A percentile compares a stretch with the other conserved stretches of the same genome.
These are phyloP conservation scores for Dictyostelium capitatum DNA, from an alignment of 78 protist species.

Conservation along the genomic window DNA sequence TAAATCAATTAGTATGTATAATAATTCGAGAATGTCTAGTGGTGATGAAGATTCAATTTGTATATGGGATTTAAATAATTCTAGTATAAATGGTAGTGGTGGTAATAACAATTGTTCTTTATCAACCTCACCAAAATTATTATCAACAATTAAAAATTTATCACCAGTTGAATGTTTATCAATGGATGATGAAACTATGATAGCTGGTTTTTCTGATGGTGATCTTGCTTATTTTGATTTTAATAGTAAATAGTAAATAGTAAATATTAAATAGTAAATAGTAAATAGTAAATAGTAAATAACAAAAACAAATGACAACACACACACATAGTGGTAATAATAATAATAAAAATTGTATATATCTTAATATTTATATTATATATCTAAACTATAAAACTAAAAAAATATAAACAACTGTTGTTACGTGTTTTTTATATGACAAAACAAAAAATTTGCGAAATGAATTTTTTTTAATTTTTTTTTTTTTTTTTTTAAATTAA, in stretches of 20 bases:
- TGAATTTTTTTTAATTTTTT: no score
- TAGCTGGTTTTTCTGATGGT: conserved; percentile 48
- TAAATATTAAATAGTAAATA: no score
- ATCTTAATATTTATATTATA: no score
- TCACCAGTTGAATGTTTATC: not conserved
- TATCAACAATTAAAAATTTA: not conserved
- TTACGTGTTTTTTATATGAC: no score
- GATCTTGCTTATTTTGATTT: conserved; percentile 30
- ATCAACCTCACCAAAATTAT: not conserved
- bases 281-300: no score
- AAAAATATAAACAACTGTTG: no score
- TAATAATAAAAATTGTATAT: no score
- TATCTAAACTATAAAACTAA: no score
- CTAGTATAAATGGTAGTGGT: not conserved
- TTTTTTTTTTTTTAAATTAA: no score
- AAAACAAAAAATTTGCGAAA: no score
- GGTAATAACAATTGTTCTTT: not conserved
- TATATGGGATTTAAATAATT: not conserved
- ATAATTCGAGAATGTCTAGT: not conserved
- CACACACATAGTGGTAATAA: no score
- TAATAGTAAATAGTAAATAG: conserved; percentile 4
- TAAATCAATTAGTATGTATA: not conserved
- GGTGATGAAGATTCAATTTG: not conserved
- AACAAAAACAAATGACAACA: no score
- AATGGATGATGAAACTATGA: conserved; percentile 26